These are phyloP conservation scores for Tolypocladium tropicale DNA, from an alignment of 2,329 filamentous ascomycete species.

Conservation along the genomic window DNA sequence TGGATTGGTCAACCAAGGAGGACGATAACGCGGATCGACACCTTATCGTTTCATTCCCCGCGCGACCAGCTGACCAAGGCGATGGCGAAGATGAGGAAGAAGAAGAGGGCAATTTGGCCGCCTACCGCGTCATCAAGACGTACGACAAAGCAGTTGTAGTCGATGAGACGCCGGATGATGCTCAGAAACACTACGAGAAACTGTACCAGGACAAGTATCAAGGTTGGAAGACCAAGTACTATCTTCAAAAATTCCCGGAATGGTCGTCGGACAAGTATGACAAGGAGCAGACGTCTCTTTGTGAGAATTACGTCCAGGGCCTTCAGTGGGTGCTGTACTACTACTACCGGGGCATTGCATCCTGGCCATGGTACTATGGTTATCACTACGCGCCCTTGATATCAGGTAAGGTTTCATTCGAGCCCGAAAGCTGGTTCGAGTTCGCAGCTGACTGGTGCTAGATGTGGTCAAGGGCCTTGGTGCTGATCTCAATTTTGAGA, in stretches of 20 bases:
- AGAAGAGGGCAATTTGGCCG: slow-evolving; percentile 77
- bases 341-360: slow-evolving; percentile 94
- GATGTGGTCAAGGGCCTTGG: slow-evolving; percentile 83
- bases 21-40: slow-evolving; percentile 45
- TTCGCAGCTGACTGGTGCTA: slow-evolving; percentile 15
- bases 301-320: slow-evolving; percentile 95
- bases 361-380: slow-evolving; percentile 96
- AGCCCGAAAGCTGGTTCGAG: not conserved
- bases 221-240: slow-evolving; percentile 92
- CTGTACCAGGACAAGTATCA: slow-evolving; percentile 87
- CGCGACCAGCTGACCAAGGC: slow-evolving; percentile 46
- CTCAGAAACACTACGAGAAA: slow-evolving; percentile 65
- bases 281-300: slow-evolving; percentile 65
- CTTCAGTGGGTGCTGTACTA: slow-evolving; percentile 97
- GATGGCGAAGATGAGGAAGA: slow-evolving; percentile 34
- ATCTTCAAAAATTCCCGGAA: slow-evolving; percentile 74
- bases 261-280: slow-evolving; percentile 74
- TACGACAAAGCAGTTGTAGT: slow-evolving; percentile 86
- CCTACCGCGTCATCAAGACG: slow-evolving; percentile 74
- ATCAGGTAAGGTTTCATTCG: slow-evolving; percentile 44
- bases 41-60: slow-evolving; percentile 39
- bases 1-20: slow-evolving; percentile 47
- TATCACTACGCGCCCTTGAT: slow-evolving; percentile 99
- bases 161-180: slow-evolving; percentile 69
- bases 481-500: slow-evolving; percentile 82